phyloP scores from a whole-genome alignment of 768 basidiomycete genomes.

The Cystobasidium ongulense region DNA sequence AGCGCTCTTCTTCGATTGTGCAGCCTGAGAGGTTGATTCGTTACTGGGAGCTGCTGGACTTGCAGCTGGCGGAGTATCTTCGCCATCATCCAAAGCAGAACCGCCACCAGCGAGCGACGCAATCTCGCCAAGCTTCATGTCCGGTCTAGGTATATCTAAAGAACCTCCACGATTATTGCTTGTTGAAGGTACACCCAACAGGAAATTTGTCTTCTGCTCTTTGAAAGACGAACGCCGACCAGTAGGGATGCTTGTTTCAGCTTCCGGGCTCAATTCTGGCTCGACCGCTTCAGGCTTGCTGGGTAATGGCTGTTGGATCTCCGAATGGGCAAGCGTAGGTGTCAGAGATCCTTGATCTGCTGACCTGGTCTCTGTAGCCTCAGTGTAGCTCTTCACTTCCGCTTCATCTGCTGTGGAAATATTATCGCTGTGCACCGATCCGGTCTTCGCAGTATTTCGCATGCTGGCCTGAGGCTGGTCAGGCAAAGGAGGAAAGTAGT shows the following conservation, averaged over 20 bases:
- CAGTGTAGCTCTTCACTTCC: neutral
- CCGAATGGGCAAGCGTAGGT: neutral
- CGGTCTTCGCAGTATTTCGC: neutral
- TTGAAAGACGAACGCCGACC: conserved; percentile 5
- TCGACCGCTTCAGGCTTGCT: neutral
- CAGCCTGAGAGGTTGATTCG: neutral
- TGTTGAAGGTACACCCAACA: neutral
- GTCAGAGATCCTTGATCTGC: neutral
- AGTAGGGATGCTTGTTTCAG: neutral
- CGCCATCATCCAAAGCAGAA: conserved; percentile 5
- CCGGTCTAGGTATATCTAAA: conserved; percentile 20
- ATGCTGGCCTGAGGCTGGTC: neutral
- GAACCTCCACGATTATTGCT: neutral
- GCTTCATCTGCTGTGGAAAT: neutral
- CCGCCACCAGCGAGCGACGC: neutral
- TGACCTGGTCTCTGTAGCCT: neutral
- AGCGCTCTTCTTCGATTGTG: conserved; percentile 20
- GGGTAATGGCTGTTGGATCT: neutral
- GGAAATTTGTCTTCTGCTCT: neutral
- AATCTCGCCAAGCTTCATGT: conserved; percentile 4
- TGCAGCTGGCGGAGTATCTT: neutral
- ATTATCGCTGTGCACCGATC: neutral
- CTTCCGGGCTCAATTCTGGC: neutral
- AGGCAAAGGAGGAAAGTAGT: neutral
- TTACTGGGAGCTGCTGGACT: neutral